These are phyloP conservation scores for Clarireedia sp. DNA, from an alignment of 2,329 filamentous ascomycete genomes.

Conservation along the genomic window DNA sequence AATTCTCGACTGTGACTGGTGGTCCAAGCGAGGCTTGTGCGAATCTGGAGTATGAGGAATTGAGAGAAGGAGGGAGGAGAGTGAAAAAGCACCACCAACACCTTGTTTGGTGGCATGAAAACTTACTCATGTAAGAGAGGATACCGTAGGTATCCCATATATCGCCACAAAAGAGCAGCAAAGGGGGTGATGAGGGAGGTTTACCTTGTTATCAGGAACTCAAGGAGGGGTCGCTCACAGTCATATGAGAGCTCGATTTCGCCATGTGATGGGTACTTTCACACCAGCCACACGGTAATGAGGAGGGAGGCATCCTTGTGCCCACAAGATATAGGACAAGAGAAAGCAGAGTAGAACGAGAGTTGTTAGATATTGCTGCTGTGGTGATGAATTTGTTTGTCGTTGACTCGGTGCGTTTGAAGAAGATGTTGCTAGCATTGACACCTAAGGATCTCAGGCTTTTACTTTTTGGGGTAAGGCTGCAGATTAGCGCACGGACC, in stretches of 20 bases:
- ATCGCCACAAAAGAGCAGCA: not conserved
- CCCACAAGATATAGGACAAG: not conserved
- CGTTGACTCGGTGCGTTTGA: conserved; percentile 1
- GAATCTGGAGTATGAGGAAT: conserved; percentile 1
- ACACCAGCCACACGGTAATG: conserved; percentile 3
- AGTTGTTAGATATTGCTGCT: conserved; percentile 11
- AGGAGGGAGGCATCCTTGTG: conserved; percentile 3
- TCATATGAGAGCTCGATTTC: conserved; percentile 1
- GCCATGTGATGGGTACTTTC: conserved; percentile 5
- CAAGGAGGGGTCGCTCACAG: not conserved
- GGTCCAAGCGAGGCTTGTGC: conserved; percentile 9
- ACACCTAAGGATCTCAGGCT: not conserved
- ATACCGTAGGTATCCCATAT: not conserved
- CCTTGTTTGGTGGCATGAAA: not conserved
- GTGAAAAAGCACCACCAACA: conserved; percentile 5
- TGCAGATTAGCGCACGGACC: too few species aligned
- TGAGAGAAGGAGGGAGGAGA: conserved; percentile 4
- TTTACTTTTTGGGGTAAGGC: too few species aligned
- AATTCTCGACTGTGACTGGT: conserved; percentile 9
- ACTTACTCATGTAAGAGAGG: not conserved
- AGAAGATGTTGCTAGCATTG: not conserved
- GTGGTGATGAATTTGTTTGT: conserved; percentile 4
- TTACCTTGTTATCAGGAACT: not conserved
- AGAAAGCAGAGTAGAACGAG: not conserved
- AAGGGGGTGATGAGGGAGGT: not conserved